Conservation (phyloP, 164 flowering plant genomes). For the Tetracentron sinense region DNA sequence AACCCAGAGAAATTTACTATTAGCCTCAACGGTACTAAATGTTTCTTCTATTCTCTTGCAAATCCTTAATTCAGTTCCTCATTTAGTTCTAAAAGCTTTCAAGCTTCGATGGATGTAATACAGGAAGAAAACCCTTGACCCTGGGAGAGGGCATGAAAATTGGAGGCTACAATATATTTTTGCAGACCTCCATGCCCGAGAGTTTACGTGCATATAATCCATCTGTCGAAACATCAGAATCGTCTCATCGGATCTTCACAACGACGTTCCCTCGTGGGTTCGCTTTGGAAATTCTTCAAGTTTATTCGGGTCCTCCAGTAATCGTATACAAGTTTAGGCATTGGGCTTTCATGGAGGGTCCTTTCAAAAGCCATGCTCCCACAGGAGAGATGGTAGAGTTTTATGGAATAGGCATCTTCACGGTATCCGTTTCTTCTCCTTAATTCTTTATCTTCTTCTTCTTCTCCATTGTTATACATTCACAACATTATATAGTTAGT, state of each 20-base stretch:
- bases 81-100: too few relatives aligned
- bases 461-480: too few relatives aligned
- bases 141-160: conserved; percentile 27
- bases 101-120: not conserved
- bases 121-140: conserved; percentile 41
- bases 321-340: conserved; percentile 75
- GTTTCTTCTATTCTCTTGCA: not conserved
- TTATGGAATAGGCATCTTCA: conserved; percentile 41
- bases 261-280: conserved; percentile 68
- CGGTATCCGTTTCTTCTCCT: conserved; percentile 23
- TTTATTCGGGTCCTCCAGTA: conserved; percentile 64
- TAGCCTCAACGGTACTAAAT: conserved; percentile 48
- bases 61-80: not conserved
- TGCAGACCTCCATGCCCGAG: conserved; percentile 57
- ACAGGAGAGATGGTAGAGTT: conserved; percentile 60
- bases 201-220: conserved; percentile 34
- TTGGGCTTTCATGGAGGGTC: conserved; percentile 82
- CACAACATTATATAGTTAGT: too few relatives aligned
- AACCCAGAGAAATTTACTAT: conserved; percentile 34
- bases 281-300: conserved; percentile 56
- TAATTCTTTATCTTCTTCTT: not conserved
- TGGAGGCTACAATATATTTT: conserved; percentile 57
- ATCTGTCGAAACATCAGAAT: conserved; percentile 26
- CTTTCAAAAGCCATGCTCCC: conserved; percentile 69
- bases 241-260: conserved; percentile 34